A percentile compares a stretch with the other conserved stretches of the same genome.
These are phyloP conservation scores for Hyaloscypha finlandica DNA, from an alignment of 495 filamentous ascomycete species.

Conservation along the genomic window DNA sequence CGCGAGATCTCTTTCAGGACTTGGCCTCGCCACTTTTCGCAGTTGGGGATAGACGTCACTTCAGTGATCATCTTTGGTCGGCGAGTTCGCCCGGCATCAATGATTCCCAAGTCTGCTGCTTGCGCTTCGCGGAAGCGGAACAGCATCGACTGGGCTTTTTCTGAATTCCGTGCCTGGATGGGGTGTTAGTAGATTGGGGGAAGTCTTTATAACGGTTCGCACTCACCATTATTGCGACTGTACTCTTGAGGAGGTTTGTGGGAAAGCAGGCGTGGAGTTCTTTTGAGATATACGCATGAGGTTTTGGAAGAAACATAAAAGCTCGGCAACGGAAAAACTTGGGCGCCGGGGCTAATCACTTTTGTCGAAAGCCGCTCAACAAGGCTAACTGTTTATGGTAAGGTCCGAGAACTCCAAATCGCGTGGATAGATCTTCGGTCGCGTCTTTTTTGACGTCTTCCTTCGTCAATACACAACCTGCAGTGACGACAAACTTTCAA, in stretches of 20 bases:
- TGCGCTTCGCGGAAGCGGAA: slow-evolving; percentile 99
- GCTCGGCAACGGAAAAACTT: not conserved
- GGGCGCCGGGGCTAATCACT: not conserved
- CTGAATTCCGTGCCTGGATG: slow-evolving; percentile 69
- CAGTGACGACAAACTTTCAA: slow-evolving; percentile 34
- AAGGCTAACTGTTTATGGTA: not conserved
- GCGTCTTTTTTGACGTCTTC: slow-evolving; percentile 21
- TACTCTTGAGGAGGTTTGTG: not conserved
- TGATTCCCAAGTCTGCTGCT: slow-evolving; percentile 93
- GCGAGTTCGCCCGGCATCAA: slow-evolving; percentile 86
- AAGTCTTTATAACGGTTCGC: not conserved
- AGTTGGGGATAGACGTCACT: slow-evolving; percentile 77
- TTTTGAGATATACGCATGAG: slow-evolving; percentile 26
- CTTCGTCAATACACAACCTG: slow-evolving; percentile 18
- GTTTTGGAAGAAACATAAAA: slow-evolving; percentile 7
- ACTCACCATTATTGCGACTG: slow-evolving; percentile 30
- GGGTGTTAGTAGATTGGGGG: not conserved
- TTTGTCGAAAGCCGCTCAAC: not conserved
- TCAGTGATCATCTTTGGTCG: slow-evolving; percentile 86
- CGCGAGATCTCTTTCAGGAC: slow-evolving; percentile 96
- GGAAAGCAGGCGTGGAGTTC: not conserved
- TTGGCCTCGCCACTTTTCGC: slow-evolving; percentile 98
- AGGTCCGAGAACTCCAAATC: not conserved
- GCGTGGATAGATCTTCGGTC: slow-evolving; percentile 11
- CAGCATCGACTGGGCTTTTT: slow-evolving; percentile 99